Conservation (phyloP, 2,329 filamentous ascomycete genomes). For the Fulvia fulva region DNA sequence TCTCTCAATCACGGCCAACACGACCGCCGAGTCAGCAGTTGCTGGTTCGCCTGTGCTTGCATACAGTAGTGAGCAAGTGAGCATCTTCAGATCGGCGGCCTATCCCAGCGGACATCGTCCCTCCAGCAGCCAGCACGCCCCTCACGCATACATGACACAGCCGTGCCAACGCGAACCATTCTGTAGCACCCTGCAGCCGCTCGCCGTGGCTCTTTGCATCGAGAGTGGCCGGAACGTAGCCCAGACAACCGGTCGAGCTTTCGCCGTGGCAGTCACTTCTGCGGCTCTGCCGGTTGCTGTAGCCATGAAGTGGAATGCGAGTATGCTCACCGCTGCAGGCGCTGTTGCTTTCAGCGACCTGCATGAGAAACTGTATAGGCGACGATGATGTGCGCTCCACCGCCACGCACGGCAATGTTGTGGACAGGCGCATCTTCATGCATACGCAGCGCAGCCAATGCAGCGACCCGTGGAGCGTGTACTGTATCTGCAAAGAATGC, state of each 20-base stretch:
- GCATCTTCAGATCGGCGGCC: neutral
- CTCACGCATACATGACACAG: neutral
- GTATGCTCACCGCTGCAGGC: conserved; percentile 1
- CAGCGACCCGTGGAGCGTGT: neutral
- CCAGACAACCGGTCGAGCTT: conserved; percentile 2
- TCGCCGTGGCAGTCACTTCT: neutral
- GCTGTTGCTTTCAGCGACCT: neutral
- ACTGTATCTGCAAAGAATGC: neutral
- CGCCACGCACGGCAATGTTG: neutral
- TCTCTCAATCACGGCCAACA: neutral
- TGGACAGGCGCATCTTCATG: neutral
- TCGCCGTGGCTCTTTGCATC: neutral
- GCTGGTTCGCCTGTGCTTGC: neutral
- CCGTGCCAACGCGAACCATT: neutral
- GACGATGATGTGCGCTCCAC: neutral
- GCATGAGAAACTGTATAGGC: conserved; percentile 1
- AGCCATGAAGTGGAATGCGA: neutral
- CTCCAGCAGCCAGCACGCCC: neutral
- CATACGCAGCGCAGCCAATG: neutral
- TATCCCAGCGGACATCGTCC: neutral
- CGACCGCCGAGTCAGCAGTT: neutral
- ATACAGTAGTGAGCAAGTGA: neutral
- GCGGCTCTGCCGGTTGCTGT: neutral
- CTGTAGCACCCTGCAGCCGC: neutral
- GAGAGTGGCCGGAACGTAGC: conserved; percentile 6